A percentile compares a stretch with the other conserved stretches of the same genome.
These are phyloP conservation scores for Lactarius evosmus DNA, from an alignment of 768 basidiomycete genomes.

Conservation along the genomic window DNA sequence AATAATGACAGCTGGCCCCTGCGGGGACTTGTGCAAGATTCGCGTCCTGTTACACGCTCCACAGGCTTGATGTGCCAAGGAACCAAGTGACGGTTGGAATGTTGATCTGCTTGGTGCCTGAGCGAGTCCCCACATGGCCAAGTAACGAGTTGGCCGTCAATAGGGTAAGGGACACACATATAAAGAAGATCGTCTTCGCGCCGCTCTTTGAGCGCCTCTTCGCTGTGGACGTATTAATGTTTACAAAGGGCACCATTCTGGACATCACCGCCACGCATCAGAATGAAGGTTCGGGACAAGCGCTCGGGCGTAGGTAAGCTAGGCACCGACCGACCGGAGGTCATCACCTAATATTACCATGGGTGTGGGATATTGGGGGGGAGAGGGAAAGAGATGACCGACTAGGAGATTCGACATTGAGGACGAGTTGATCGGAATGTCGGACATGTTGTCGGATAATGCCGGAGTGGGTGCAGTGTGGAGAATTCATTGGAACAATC, in stretches of 20 bases:
- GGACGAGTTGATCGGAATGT: neutral
- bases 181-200: neutral
- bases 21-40: too few species aligned
- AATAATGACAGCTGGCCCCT: too few species aligned
- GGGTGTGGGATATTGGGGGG: too few species aligned
- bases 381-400: too few species aligned
- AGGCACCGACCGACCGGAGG: too few species aligned
- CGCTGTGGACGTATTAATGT: too few species aligned
- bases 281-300: too few species aligned
- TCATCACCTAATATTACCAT: too few species aligned
- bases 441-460: neutral
- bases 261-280: too few species aligned
- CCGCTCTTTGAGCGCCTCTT: neutral
- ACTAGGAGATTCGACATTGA: too few species aligned
- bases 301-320: too few species aligned
- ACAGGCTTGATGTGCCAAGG: neutral
- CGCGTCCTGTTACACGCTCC: neutral
- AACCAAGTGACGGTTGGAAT: too few species aligned
- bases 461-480: neutral
- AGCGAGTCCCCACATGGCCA: neutral
- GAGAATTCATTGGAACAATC: neutral
- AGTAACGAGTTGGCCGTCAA: neutral
- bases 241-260: neutral
- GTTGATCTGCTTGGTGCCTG: neutral
- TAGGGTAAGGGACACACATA: neutral